A percentile compares a stretch with the other conserved stretches of the same genome.
Conservation (phyloP, 441 rosid species). For the Populus trichocarpa region DNA sequence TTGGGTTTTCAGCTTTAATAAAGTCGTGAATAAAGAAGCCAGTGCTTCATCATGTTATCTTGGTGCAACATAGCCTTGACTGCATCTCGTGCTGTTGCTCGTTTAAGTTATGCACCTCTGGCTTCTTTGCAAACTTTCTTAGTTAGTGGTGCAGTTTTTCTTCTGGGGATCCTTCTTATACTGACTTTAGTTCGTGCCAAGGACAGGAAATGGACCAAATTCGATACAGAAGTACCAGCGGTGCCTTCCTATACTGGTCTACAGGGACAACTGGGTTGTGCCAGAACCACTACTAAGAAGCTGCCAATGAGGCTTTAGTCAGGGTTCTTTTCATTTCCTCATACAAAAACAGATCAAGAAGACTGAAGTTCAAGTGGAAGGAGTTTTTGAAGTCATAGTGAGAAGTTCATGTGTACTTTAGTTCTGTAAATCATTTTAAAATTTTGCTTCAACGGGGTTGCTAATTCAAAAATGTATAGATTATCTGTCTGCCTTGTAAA, state of each 20-base stretch:
- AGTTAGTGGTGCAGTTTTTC: constrained; percentile 49
- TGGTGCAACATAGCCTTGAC: constrained; percentile 58
- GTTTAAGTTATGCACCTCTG: constrained; percentile 67
- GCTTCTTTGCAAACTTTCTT: constrained; percentile 61
- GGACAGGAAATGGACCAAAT: constrained; percentile 45
- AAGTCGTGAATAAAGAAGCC: constrained; percentile 71
- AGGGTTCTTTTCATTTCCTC: constrained; percentile 39
- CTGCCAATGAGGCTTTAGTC: constrained; percentile 44
- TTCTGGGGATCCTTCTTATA: constrained; percentile 60
- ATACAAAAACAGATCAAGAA: constrained; percentile 15
- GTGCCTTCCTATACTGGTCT: neutral
- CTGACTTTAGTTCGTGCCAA: constrained; percentile 43
- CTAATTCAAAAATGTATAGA: neutral
- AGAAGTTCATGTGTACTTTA: neutral
- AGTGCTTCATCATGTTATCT: constrained; percentile 62
- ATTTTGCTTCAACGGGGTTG: neutral
- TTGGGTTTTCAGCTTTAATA: constrained; percentile 84
- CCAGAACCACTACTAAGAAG: constrained; percentile 27
- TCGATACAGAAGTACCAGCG: constrained; percentile 28
- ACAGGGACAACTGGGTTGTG: constrained; percentile 14
- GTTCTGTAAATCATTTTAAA: neutral
- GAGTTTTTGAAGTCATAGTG: neutral
- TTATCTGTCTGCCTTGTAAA: neutral
- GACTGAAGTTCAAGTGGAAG: constrained; percentile 21
- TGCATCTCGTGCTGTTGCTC: constrained; percentile 65